Percentiles rank a stretch among this genome's conserved stretches.
Evolutionary conservation across 805 yeast genomes (phyloP).

Genomic region (Cyberlindnera maritima): DNA sequence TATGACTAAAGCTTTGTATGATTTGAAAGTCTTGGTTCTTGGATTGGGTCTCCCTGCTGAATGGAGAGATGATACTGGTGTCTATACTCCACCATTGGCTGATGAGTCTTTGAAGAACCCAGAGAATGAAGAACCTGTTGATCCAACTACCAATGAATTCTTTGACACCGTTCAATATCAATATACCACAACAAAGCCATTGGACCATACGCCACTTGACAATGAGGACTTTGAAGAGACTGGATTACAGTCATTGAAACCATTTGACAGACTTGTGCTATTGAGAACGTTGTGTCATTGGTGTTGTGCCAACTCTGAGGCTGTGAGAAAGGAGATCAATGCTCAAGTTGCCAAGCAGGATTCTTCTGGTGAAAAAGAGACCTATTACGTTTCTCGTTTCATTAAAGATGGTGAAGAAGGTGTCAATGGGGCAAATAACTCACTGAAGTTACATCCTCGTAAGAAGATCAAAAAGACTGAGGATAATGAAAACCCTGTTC

Average conservation of each 20-base stretch:
- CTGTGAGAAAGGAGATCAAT: conserved; percentile 16
- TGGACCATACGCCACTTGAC: conserved; percentile 23
- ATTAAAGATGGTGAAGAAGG: conserved; percentile 24
- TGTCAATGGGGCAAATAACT: conserved; percentile 18
- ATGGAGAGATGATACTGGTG: conserved; percentile 28
- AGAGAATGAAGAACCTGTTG: conserved; percentile 20
- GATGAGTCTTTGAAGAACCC: conserved; percentile 5
- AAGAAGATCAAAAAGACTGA: conserved; percentile 14
- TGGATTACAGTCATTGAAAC: conserved; percentile 21
- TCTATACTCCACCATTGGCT: conserved; percentile 10
- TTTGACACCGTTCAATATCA: conserved; percentile 13
- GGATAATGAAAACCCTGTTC: conserved; percentile 1
- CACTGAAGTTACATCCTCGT: conserved; percentile 14
- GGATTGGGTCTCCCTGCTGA: conserved; percentile 26
- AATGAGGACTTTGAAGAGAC: conserved; percentile 14
- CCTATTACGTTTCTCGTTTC: conserved; percentile 25
- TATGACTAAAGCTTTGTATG: conserved; percentile 17
- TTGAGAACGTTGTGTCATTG: conserved; percentile 24
- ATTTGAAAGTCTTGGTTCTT: conserved; percentile 15
- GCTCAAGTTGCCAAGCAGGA: conserved; percentile 16
- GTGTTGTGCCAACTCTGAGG: conserved; percentile 21
- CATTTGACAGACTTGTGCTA: conserved; percentile 25
- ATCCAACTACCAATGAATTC: conserved; percentile 19
- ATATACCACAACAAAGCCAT: conserved; percentile 17
- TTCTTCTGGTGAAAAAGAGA: conserved; percentile 25